Percentiles rank a stretch among this genome's conserved stretches.
Conservation (phyloP, 148 eudicot species). For the Spergularia marina region DNA sequence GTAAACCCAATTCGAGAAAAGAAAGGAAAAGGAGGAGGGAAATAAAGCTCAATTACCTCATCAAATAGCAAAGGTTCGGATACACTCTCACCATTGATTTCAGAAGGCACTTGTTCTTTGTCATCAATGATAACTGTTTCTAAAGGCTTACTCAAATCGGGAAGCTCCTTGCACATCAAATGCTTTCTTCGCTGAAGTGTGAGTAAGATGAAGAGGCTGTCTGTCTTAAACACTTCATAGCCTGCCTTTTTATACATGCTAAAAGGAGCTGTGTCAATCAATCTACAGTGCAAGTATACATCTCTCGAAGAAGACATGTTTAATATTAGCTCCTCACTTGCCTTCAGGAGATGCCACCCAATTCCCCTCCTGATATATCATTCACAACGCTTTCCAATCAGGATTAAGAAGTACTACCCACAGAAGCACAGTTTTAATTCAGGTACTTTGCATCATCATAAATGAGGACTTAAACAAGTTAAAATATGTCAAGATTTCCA, state of each 20-base stretch:
- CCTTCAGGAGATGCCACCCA: slow-evolving; percentile 96
- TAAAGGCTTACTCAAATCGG: slow-evolving; percentile 22
- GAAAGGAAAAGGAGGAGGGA: background rate
- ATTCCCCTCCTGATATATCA: slow-evolving; percentile 72
- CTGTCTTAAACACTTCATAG: slow-evolving; percentile 71
- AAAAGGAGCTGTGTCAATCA: slow-evolving; percentile 82
- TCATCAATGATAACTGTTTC: slow-evolving; percentile 6
- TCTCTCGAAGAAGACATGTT: slow-evolving; percentile 66
- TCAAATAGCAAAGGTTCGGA: slow-evolving; percentile 8
- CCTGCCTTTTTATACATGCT: slow-evolving; percentile 92
- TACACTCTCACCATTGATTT: slow-evolving; percentile 1
- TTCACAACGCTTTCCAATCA: slow-evolving; percentile 3
- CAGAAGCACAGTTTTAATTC: background rate
- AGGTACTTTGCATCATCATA: too few relatives aligned
- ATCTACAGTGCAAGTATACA: slow-evolving; percentile 82
- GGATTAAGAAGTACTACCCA: background rate
- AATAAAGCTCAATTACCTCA: slow-evolving; percentile 24
- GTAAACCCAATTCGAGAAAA: background rate
- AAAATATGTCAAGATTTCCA: too few relatives aligned
- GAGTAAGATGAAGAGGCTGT: slow-evolving; percentile 61
- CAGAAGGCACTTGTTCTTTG: slow-evolving; percentile 11
- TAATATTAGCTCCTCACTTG: slow-evolving; percentile 81
- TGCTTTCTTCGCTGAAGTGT: slow-evolving; percentile 80
- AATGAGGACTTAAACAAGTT: too few relatives aligned
- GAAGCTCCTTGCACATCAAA: slow-evolving; percentile 84